Evolutionary conservation across 306 rosid genomes (phyloP), one percentile per base, ranked within the genome.

Genomic region (Rubus parviflorus): DNA sequence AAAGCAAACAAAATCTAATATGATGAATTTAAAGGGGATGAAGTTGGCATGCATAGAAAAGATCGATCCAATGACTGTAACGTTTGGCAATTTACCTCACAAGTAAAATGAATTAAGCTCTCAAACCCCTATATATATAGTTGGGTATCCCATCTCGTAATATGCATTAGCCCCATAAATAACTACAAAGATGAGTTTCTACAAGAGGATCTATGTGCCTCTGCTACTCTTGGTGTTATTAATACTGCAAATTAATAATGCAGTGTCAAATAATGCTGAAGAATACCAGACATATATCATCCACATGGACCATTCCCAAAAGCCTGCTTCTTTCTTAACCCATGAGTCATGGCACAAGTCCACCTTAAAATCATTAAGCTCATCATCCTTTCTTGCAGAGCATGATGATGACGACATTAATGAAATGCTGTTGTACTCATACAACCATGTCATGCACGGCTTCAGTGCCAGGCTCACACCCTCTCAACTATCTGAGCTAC

Each of bases 381-480:
- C 62, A 10, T 53, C 69, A 0, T 22, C 43, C 2, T 37, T 35
- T 16, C 53, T 3, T 15, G 25, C 52, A 42, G 22, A 61, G 4
- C 51, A 1, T 41, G 30, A 62, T 3, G 35, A 38, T 12, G 43
- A 72, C 19, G 12, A 3, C 45, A 10, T 60, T 56, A 25, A 25
- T 67, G 25, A 43, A 15, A 45, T 22, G 69, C 4, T 81, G 43
- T 38, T 73, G 60, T 62, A 82, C 60, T 43, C 47, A 23, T 77
- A 73, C 51, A 60, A 14, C 12, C 62, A 77, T n/a, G 75, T 60
- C 67, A 56, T 82, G 19, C 79, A 82, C 0, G 82, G 85, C 11
- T 82, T 82, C 79, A 77, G 82, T 22, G 82, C 69, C 1, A 82
- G 57, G 60, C 72, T 77, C 22, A 77, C 74, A 17, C 38, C 70